Evolutionary conservation across 2,329 filamentous ascomycete genomes (phyloP), one percentile per base, ranked within the genome.

Genomic region (Aspergillus hiratsukae): DNA sequence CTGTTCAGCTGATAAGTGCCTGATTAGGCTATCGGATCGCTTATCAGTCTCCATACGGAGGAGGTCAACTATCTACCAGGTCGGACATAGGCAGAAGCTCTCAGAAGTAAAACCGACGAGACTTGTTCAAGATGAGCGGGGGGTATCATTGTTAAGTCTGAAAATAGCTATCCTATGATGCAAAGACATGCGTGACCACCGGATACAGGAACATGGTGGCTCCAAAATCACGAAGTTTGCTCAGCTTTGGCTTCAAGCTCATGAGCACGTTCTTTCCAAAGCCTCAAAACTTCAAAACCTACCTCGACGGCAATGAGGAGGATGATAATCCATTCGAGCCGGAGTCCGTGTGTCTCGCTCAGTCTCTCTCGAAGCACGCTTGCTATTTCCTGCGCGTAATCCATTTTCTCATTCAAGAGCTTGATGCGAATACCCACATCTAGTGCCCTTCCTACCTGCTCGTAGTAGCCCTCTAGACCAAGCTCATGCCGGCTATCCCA

Each of bases 301-400:
- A 97, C 92, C 75, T 99, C 94, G 35, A 97, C 88, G 1, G 90
- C 86, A 69, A 99, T 99, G 54, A 99, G 82, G 2, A 90, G 80
- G 66, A 99, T 97, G 71, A 99, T 97, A 66, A 95, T 95, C 88
- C 90, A 93, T 76, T 97, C 94, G 10, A 99, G 80, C 54, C 90
- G 82, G 29, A 92, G 85, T 17, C 90, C 89, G 69, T 97, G 91
- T 71, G 90, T 91, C 78, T 97, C 92, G 69, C 89, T 95, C 54
- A 95, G 81, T 70, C 92, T 87, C 72, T 97, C 91, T 56, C 94
- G 82, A 59, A 97, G 76, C 17, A 97, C 92, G 52, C 82, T 90
- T 6, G 94, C 91, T 71, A 97, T 97, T 73, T 97, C 93, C 68
- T 94, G 90, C 1, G 93, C 94, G 72, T 99, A 97, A 69, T 96